These are phyloP conservation scores for Pelargonium australe DNA, from an alignment of 441 rosid genomes.

Conservation along the genomic window DNA sequence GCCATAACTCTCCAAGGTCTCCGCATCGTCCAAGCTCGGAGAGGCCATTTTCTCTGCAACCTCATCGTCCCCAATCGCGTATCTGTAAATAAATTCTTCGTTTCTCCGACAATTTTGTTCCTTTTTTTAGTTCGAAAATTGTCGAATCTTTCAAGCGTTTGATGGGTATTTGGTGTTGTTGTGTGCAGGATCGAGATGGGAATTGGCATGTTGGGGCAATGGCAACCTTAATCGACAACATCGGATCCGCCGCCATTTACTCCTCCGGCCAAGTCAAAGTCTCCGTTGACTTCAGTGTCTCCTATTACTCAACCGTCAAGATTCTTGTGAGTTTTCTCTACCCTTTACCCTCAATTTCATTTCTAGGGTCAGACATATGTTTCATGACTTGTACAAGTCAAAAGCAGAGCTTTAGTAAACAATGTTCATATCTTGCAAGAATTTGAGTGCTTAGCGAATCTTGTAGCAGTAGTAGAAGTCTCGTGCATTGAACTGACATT, in stretches of 20 bases:
- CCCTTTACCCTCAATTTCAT: background rate
- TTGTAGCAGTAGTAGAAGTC: too few species aligned
- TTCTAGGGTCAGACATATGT: too few species aligned
- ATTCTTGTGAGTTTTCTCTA: constrained; percentile 18
- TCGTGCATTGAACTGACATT: too few species aligned
- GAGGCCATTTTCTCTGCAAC: constrained; percentile 33
- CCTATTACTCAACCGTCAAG: constrained; percentile 44
- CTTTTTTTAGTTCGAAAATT: background rate
- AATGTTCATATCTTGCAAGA: too few species aligned
- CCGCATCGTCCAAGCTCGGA: constrained; percentile 16
- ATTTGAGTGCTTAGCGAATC: too few species aligned
- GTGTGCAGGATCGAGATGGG: constrained; percentile 41
- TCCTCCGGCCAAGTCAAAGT: constrained; percentile 28
- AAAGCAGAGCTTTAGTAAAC: too few species aligned
- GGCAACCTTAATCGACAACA: constrained; percentile 40
- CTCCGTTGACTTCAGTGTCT: constrained; percentile 43
- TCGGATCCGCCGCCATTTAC: constrained; percentile 38
- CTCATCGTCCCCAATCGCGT: constrained; percentile 33
- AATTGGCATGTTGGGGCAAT: constrained; percentile 55
- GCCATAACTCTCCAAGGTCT: constrained; percentile 19
- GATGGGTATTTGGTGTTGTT: background rate
- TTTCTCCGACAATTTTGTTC: background rate
- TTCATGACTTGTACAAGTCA: too few species aligned
- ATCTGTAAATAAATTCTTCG: constrained; percentile 19
- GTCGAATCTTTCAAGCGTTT: background rate